phyloP scores from a whole-genome alignment of 371 early-diverging fungal species.

The Syncephalastrum contaminatum region DNA sequence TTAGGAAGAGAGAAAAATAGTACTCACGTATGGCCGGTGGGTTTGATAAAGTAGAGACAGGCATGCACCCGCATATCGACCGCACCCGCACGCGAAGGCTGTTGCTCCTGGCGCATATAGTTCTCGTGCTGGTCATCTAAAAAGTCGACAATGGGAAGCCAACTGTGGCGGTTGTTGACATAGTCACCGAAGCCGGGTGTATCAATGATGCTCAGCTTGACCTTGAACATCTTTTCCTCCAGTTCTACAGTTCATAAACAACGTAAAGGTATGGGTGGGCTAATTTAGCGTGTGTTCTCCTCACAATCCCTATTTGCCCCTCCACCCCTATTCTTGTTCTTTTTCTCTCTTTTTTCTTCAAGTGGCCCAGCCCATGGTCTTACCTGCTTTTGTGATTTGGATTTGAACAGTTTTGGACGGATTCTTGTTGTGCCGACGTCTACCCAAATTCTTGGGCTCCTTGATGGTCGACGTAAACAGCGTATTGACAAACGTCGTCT shows the following conservation, averaged over 20 bases:
- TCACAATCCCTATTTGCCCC: too few species aligned
- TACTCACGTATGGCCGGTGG: constrained; percentile 82
- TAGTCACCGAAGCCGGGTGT: constrained; percentile 94
- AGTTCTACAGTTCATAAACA: constrained; percentile 50
- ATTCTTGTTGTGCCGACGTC: constrained; percentile 53
- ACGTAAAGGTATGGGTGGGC: too few species aligned
- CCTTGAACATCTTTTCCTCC: constrained; percentile 96
- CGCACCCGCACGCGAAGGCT: constrained; percentile 53
- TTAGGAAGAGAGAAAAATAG: background rate
- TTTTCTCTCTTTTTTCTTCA: background rate
- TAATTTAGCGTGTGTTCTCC: too few species aligned
- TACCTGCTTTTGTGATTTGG: constrained; percentile 48
- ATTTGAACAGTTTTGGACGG: constrained; percentile 78
- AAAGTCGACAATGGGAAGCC: constrained; percentile 76
- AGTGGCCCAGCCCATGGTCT: too few species aligned
- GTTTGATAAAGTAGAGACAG: constrained; percentile 93
- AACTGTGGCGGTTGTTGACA: constrained; percentile 70
- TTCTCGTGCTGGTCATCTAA: constrained; percentile 95
- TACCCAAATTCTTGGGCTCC: constrained; percentile 31
- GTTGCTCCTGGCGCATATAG: constrained; percentile 79
- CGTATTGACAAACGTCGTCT: constrained; percentile 85
- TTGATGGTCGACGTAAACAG: constrained; percentile 70
- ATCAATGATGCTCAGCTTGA: constrained; percentile 90
- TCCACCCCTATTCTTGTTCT: constrained; percentile 1
- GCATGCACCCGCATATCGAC: constrained; percentile 85